Percentiles rank a stretch among this genome's conserved stretches.
Conservation (phyloP, 345 rosid genomes). For the Aquilaria sinensis region DNA sequence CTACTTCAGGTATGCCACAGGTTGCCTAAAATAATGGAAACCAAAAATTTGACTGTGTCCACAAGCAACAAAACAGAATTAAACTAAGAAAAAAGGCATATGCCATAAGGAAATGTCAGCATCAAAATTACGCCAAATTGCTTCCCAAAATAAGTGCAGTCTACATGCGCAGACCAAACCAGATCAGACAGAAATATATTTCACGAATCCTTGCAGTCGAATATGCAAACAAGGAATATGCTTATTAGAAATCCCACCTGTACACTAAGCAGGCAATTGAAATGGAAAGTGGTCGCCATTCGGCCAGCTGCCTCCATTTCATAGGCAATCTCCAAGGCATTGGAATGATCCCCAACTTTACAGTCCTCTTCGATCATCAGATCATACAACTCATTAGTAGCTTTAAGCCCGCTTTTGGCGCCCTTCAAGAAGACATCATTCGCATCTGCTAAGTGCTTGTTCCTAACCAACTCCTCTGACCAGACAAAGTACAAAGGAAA, state of each 20-base stretch:
- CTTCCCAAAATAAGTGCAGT: not conserved
- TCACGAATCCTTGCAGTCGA: not conserved
- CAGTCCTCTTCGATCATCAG: conserved; percentile 82
- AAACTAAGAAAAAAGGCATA: not conserved
- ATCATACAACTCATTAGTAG: conserved; percentile 82
- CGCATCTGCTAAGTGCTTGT: conserved; percentile 75
- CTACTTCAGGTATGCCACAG: conserved; percentile 91
- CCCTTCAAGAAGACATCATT: conserved; percentile 84
- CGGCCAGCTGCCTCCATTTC: conserved; percentile 98
- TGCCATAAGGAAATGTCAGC: not conserved
- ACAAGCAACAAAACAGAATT: not conserved
- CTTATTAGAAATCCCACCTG: conserved; percentile 47
- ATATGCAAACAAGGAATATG: conserved; percentile 1
- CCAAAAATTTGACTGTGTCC: conserved; percentile 18
- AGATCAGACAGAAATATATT: not conserved
- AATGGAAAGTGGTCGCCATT: conserved; percentile 91
- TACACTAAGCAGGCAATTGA: conserved; percentile 91
- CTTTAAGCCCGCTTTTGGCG: conserved; percentile 72
- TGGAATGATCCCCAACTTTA: conserved; percentile 91
- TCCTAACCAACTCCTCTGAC: conserved; percentile 76
- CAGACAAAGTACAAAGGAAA: conserved; percentile 12
- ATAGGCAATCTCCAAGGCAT: conserved; percentile 83
- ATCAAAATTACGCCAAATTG: not conserved
- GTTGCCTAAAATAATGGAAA: conserved; percentile 53
- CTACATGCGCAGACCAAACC: conserved; percentile 6